A percentile compares a stretch with the other conserved stretches of the same genome.
Evolutionary conservation across 2,329 filamentous ascomycete genomes (phyloP).

Genomic region (Coniella vitis): DNA sequence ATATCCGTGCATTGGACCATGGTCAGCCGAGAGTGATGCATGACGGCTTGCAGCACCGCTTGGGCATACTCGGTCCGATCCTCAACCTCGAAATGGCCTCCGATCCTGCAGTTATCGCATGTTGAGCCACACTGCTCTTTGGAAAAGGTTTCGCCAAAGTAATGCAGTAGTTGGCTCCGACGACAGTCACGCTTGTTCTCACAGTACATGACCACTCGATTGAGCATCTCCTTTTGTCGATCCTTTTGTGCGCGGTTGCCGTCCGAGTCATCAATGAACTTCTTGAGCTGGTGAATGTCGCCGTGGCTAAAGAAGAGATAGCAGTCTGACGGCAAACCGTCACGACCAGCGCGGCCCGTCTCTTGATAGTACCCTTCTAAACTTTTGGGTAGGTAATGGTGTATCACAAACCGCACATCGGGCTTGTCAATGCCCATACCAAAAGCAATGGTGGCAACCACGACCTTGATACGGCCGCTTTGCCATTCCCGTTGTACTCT

Average conservation of each 20-base stretch:
- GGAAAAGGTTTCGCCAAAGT: constrained; percentile 84
- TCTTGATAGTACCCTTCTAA: constrained; percentile 98
- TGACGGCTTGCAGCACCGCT: constrained; percentile 63
- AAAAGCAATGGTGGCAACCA: constrained; percentile 97
- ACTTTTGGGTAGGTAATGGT: constrained; percentile 88
- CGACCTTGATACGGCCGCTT: constrained; percentile 69
- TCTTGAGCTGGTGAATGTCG: constrained; percentile 66
- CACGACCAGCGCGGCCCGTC: constrained; percentile 87
- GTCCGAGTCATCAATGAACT: constrained; percentile 78
- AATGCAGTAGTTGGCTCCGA: constrained; percentile 79
- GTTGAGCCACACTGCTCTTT: constrained; percentile 61
- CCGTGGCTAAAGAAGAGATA: constrained; percentile 81
- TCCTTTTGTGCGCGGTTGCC: constrained; percentile 73
- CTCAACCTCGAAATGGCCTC: constrained; percentile 60
- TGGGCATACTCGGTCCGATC: constrained; percentile 74
- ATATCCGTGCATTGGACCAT: constrained; percentile 78
- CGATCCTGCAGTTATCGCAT: constrained; percentile 86
- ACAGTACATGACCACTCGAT: constrained; percentile 78
- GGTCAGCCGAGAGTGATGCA: constrained; percentile 56
- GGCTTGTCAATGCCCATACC: constrained; percentile 99
- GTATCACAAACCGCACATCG: constrained; percentile 93
- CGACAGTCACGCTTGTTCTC: constrained; percentile 86
- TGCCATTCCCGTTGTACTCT: constrained; percentile 79
- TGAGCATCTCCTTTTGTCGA: constrained; percentile 77
- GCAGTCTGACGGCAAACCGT: constrained; percentile 81